Conservation (phyloP, 495 filamentous ascomycete genomes). For the Talaromyces stipitatus region DNA sequence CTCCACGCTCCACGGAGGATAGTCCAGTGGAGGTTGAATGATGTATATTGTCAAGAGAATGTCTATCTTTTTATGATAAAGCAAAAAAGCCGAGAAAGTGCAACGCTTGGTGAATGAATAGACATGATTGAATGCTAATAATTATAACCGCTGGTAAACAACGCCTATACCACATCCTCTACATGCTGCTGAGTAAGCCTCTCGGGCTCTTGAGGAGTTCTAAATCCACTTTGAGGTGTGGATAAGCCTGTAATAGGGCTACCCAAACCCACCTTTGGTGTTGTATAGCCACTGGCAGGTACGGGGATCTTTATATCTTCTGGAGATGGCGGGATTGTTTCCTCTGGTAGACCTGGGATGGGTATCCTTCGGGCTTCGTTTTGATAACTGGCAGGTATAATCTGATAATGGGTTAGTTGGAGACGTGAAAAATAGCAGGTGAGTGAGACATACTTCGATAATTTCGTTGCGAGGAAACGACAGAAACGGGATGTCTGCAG, state of each 20-base stretch:
- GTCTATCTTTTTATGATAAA: neutral
- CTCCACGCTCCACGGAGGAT: conserved; percentile 94
- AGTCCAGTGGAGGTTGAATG: conserved; percentile 10
- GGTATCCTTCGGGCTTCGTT: conserved; percentile 87
- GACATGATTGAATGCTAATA: neutral
- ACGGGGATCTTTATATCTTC: conserved; percentile 82
- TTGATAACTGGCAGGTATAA: conserved; percentile 94
- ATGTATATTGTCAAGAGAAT: neutral
- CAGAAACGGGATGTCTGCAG: conserved; percentile 88
- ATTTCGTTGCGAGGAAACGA: conserved; percentile 96
- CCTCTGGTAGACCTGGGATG: conserved; percentile 55
- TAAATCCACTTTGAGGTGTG: conserved; percentile 35
- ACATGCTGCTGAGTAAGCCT: conserved; percentile 42
- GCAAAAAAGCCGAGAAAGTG: neutral
- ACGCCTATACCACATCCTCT: conserved; percentile 37
- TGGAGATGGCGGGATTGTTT: conserved; percentile 64
- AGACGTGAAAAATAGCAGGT: neutral
- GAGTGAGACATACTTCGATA: conserved; percentile 58
- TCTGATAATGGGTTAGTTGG: conserved; percentile 38
- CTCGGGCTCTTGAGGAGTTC: conserved; percentile 39
- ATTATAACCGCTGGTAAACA: neutral
- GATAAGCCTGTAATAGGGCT: conserved; percentile 33
- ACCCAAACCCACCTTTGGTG: conserved; percentile 41
- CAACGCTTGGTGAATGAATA: neutral
- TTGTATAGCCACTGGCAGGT: conserved; percentile 47